phyloP scores from a whole-genome alignment of 1,139 yeast genomes.

The Arxiozyma slooffiae region DNA sequence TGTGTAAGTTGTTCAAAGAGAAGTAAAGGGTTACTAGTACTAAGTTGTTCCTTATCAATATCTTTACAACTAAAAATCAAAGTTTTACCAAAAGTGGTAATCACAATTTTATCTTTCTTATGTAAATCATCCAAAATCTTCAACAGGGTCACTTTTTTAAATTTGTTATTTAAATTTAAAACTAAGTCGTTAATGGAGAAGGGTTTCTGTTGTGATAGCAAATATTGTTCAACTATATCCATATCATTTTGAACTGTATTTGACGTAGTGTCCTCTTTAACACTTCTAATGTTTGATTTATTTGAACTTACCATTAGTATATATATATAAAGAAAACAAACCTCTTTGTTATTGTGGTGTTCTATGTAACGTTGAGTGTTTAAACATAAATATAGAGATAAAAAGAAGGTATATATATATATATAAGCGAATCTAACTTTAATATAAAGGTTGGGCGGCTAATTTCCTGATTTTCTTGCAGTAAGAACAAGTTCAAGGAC shows the following conservation, averaged over 20 bases:
- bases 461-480: no score
- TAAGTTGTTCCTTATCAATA: conserved; percentile 5
- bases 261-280: background rate
- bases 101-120: conserved; percentile 25
- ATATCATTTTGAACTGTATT: conserved; percentile 6
- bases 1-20: conserved; percentile 12
- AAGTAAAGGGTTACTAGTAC: background rate
- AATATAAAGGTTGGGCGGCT: no score
- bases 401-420: no score
- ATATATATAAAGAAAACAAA: no score
- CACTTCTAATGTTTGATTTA: background rate
- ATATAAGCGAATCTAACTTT: no score
- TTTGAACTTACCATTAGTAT: background rate
- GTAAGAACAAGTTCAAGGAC: no score
- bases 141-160: conserved; percentile 28
- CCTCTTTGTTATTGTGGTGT: no score
- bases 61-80: conserved; percentile 32
- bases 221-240: conserved; percentile 23
- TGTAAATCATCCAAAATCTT: conserved; percentile 30
- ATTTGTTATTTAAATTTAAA: conserved; percentile 31
- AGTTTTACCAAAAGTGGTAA: conserved; percentile 34
- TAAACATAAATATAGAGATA: no score
- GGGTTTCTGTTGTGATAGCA: conserved; percentile 35
- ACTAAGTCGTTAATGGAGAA: conserved; percentile 34
- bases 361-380: no score